Base-by-base conservation (phyloP, 192 early-diverging fungal species). In the Rhizoclosmatium sp. region DNA sequence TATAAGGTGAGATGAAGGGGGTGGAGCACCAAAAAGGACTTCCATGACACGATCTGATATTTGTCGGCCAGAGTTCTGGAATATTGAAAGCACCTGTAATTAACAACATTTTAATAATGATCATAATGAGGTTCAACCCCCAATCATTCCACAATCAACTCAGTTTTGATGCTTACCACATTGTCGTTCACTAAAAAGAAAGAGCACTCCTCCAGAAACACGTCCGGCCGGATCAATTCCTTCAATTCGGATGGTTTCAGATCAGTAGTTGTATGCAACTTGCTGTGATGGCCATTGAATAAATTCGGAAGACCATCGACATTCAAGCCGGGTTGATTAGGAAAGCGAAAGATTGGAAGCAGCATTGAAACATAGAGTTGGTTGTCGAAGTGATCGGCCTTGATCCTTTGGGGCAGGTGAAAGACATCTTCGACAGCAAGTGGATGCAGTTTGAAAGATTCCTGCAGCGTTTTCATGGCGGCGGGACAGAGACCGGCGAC, bases 401-500 rank as follows among this genome's bases (percentile, higher is more conserved):
- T 78, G 59, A 61, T 64, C 10, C 81, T 80, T 66, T 81, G 80
- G 1, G 82, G 82, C 1, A 60, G 47, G 59, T 83, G 82, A 39
- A 83, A 51, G 4, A 79, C 71, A 58, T 85, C 84, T 56, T 85
- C 84, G 12, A 85, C 60, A 40, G 78, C 49, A 3, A 85, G 60
- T 4, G 83, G 84, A 62, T 85, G 84, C 41, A 85, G 73, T 42
- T 59, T 40, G 60, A 64, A 75, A 4, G 39, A n/a, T 16, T 46
- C 16, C 5, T 14, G 40, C 7, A 75, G 72, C 10, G 45, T 62
- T n/a, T 41, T 75, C 41, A 75, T 9, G 41, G 45, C 72, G 4
- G 19, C 19, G 80, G 83, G 86, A 41, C 78, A 83, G 56, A 89
- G 75, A 23, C 85, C 86, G 40, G 86, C 78, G 41, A 88, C 80